Evolutionary conservation across 441 rosid genomes (phyloP), one percentile per base, ranked within the genome.

Genomic region (Monsonia emarginata): DNA sequence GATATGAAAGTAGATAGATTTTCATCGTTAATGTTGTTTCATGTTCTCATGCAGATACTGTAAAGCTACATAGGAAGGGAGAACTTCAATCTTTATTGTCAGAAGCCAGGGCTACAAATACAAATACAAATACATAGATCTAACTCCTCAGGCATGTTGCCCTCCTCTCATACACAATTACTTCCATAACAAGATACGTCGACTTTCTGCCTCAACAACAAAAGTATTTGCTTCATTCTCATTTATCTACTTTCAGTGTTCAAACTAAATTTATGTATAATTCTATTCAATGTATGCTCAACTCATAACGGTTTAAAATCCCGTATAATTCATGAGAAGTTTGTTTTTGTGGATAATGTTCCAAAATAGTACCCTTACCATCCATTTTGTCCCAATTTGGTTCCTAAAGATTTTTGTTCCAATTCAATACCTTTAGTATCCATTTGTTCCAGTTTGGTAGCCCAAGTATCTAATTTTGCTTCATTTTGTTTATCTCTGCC

Each of bases 11-110:
- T 25, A 5, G 32, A 28, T 50, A 16, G 38, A 56, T 44, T 34
- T 66, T 30, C 13, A 65, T 28, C 14, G 11, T 25, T 66, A 14
- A 27, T 46, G 31, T 24, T 31, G 57, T 40, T 68, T 67, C 63
- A 11, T 38, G 22, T 75, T 65, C 11, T 72, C 46, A 11, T 73
- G 74, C 86, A 91, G 96, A 91, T 70, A 86, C 96, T 7, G 42
- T 87, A 76, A 83, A 84, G 78, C 76, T 88, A 64, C 66, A 85
- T 61, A 80, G 79, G 64, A 88, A 81, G 65, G 90, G 97, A 69
- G 87, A 88, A 61, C 85, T 91, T 11, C 87, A 87, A 71, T 42
- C 84, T 19, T 69, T 90, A 77, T 46, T 90, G 68, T 77, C 82
- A 42, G 87, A 78, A 76, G 91, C 91, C 65, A 72, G 64, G 30